phyloP scores from a whole-genome alignment of 2,329 filamentous ascomycete genomes.

The Kalaharituber pfeilii region DNA sequence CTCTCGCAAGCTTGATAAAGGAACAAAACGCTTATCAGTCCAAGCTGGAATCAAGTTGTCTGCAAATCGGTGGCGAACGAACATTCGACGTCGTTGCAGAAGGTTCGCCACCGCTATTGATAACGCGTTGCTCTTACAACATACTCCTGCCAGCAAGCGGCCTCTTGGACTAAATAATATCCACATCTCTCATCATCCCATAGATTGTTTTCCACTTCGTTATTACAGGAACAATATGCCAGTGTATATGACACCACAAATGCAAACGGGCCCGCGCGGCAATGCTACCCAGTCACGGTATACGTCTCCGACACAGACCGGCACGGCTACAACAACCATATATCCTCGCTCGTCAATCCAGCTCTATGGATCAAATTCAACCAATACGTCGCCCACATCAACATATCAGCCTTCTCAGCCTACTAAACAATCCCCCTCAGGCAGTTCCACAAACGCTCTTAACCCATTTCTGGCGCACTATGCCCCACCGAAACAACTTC shows the following conservation, averaged over 20 bases:
- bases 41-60: too few relatives aligned
- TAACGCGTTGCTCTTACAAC: too few relatives aligned
- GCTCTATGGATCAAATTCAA: constrained; percentile 10
- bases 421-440: neutral
- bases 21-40: too few relatives aligned
- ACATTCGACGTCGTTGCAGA: too few relatives aligned
- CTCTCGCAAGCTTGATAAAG: too few relatives aligned
- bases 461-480: constrained; percentile 12
- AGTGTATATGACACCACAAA: neutral
- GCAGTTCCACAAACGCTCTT: neutral
- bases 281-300: neutral
- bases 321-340: constrained; percentile 10
- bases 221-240: neutral
- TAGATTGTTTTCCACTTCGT: too few relatives aligned
- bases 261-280: neutral
- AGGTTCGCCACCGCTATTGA: too few relatives aligned
- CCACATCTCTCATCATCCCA: too few relatives aligned
- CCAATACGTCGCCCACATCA: constrained; percentile 13
- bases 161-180: too few relatives aligned
- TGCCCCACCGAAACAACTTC: constrained; percentile 19
- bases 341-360: constrained; percentile 9
- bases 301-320: neutral
- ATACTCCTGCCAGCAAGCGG: too few relatives aligned
- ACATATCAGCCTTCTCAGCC: constrained; percentile 6
- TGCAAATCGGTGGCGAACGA: too few relatives aligned